Percentiles rank a stretch among this genome's conserved stretches.
Conservation (phyloP, 306 rosid species). For the Prosopis cineraria region DNA sequence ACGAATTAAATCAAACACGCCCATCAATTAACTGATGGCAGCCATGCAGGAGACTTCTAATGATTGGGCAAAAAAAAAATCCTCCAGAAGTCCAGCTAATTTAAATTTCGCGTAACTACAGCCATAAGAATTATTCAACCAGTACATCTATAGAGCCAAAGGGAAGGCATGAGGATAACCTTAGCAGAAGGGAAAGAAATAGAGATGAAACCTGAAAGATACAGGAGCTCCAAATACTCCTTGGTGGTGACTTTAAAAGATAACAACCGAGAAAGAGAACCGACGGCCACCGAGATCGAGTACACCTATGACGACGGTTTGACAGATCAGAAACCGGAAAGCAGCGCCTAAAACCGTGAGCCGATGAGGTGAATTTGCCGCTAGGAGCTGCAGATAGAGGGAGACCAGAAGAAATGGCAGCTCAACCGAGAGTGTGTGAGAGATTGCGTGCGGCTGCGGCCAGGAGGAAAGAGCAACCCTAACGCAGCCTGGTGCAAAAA, state of each 20-base stretch:
- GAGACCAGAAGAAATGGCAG: not conserved
- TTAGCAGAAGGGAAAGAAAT: not conserved
- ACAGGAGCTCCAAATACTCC: not conserved
- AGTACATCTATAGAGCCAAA: not conserved
- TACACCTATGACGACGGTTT: not conserved
- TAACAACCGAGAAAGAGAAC: not conserved
- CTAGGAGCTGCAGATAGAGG: not conserved
- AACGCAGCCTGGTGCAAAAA: not conserved
- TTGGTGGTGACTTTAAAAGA: not conserved
- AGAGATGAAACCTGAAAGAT: not conserved
- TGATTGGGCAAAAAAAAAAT: not conserved
- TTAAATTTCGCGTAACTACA: not conserved
- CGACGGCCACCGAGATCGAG: not conserved
- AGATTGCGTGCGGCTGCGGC: not conserved
- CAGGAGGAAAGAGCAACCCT: not conserved
- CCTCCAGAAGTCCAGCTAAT: not conserved
- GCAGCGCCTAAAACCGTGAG: not conserved
- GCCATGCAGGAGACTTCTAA: not conserved
- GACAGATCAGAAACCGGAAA: not conserved
- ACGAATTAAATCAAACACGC: constrained; percentile 2
- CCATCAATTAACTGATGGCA: not conserved
- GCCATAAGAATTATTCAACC: not conserved
- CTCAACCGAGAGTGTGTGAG: not conserved
- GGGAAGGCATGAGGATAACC: not conserved
- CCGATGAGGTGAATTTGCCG: not conserved